Evolutionary conservation across 768 basidiomycete genomes (phyloP).

Genomic region (Xanthoconium stramineum): DNA sequence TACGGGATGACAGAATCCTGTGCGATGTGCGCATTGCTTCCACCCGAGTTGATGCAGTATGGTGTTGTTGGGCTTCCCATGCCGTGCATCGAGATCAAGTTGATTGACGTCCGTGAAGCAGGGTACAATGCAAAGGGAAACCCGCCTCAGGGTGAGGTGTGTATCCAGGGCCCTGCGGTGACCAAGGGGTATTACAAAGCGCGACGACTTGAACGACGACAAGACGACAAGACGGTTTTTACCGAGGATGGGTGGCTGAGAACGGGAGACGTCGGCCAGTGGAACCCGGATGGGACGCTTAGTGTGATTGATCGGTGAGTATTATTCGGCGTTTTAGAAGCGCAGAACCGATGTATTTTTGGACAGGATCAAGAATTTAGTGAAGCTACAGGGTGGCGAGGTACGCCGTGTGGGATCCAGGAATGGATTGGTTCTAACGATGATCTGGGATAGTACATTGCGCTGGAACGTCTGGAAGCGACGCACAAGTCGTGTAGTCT

Average conservation of each 20-base stretch:
- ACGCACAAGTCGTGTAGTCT: conserved; percentile 82
- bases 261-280: conserved; percentile 93
- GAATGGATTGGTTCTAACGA: conserved; percentile 1
- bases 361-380: conserved; percentile 82
- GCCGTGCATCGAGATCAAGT: conserved; percentile 86
- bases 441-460: conserved; percentile 63
- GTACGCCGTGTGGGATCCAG: conserved; percentile 32
- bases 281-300: conserved; percentile 90
- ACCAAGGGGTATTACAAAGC: conserved; percentile 91
- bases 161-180: conserved; percentile 83
- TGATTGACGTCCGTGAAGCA: conserved; percentile 77
- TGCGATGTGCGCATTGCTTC: conserved; percentile 86
- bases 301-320: conserved; percentile 82
- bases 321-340: not conserved
- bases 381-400: conserved; percentile 83
- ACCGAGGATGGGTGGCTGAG: conserved; percentile 90
- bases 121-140: conserved; percentile 75
- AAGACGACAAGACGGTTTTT: conserved; percentile 74
- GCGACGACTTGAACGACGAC: conserved; percentile 85
- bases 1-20: conserved; percentile 98
- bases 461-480: conserved; percentile 84
- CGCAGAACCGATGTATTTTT: not conserved
- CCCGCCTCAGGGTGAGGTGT: conserved; percentile 83
- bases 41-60: conserved; percentile 76
- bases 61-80: conserved; percentile 82